Conservation (phyloP, 192 early-diverging fungal genomes). For the Linnemannia exigua region DNA sequence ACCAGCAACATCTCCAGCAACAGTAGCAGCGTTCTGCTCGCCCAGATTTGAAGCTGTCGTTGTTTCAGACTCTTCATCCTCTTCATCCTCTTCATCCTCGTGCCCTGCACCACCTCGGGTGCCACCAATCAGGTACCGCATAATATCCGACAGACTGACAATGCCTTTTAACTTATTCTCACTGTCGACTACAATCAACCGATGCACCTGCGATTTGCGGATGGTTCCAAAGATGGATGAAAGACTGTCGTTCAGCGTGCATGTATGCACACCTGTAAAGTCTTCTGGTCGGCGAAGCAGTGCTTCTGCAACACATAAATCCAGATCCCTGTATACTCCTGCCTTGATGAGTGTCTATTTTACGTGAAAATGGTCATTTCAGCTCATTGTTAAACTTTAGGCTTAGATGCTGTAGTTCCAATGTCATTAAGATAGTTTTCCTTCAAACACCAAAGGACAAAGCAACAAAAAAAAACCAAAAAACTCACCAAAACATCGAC, state of each 20-base stretch:
- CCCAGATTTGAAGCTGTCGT: background rate
- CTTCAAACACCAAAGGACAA: conserved; percentile 1
- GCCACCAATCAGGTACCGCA: conserved; percentile 71
- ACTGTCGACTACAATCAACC: conserved; percentile 92
- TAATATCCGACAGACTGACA: conserved; percentile 88
- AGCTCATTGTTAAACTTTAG: background rate
- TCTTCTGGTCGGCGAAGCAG: conserved; percentile 87
- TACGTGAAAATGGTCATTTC: background rate
- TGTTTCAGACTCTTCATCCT: background rate
- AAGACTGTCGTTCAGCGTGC: conserved; percentile 88
- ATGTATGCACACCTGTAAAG: conserved; percentile 95
- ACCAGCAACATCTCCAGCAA: background rate
- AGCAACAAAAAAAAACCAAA: background rate
- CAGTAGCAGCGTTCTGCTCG: background rate
- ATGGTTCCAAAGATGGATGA: conserved; percentile 92
- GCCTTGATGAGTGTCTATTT: conserved; percentile 74
- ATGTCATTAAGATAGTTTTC: background rate
- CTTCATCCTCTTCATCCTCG: background rate
- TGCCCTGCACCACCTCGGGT: background rate
- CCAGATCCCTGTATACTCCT: conserved; percentile 81
- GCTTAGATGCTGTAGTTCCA: background rate
- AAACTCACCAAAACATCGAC: conserved; percentile 91
- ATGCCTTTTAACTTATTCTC: conserved; percentile 86
- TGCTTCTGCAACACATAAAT: conserved; percentile 90
- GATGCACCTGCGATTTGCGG: conserved; percentile 86